These are phyloP conservation scores for Phellopilus nigrolimitatus DNA, from an alignment of 1,284 basidiomycete genomes.

Conservation along the genomic window DNA sequence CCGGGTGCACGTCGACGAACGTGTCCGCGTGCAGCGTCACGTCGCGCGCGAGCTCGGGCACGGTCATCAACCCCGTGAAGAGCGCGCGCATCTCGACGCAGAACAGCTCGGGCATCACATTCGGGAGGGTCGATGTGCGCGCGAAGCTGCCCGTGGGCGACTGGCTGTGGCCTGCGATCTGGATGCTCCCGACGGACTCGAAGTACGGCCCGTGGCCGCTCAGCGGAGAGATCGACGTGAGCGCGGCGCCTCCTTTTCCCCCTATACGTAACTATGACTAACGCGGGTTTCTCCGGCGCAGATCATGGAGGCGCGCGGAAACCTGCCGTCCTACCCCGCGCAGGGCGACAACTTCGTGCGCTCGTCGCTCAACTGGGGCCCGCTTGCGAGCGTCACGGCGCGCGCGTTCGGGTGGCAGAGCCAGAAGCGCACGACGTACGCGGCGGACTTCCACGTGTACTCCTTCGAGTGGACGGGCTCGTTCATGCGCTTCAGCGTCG, in stretches of 20 bases:
- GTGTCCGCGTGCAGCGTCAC: slow-evolving; percentile 40
- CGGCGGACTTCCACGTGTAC: slow-evolving; percentile 35
- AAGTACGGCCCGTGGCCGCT: slow-evolving; percentile 75
- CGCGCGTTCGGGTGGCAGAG: slow-evolving; percentile 34
- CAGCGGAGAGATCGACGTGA: slow-evolving; percentile 34
- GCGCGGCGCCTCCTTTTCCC: slow-evolving; percentile 15
- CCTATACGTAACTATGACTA: neutral
- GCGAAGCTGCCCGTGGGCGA: slow-evolving; percentile 60
- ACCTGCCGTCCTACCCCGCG: slow-evolving; percentile 15
- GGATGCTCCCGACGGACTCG: slow-evolving; percentile 71
- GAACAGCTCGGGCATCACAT: slow-evolving; percentile 55
- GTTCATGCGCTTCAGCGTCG: slow-evolving; percentile 28
- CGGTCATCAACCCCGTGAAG: slow-evolving; percentile 71
- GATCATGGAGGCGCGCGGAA: slow-evolving; percentile 29
- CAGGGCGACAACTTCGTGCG: slow-evolving; percentile 32
- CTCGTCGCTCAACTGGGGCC: slow-evolving; percentile 38
- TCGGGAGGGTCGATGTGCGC: slow-evolving; percentile 69
- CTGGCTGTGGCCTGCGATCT: slow-evolving; percentile 84
- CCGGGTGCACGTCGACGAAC: slow-evolving; percentile 54
- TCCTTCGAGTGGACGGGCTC: slow-evolving; percentile 42
- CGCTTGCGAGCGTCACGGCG: slow-evolving; percentile 29
- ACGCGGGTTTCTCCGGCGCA: slow-evolving; percentile 25
- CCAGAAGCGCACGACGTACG: slow-evolving; percentile 35
- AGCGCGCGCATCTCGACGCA: slow-evolving; percentile 70
- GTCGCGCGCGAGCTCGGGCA: slow-evolving; percentile 33